Evolutionary conservation across 2,329 filamentous ascomycete genomes (phyloP).

Genomic region (Epichloe gansuensis): DNA sequence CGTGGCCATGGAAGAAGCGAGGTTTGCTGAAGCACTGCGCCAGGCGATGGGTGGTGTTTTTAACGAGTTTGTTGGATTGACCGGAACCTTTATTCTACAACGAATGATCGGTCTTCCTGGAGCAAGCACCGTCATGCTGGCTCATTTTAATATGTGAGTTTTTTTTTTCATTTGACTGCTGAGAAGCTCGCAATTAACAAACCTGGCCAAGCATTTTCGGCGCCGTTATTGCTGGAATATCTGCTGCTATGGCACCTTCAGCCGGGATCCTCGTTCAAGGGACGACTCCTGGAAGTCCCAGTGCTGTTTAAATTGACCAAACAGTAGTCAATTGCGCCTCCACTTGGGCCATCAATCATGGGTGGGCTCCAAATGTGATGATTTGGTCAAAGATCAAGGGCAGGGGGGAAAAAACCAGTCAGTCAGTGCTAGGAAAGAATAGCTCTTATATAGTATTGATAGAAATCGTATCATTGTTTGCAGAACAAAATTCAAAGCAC

Average conservation of each 20-base stretch:
- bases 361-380: too few species aligned
- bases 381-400: not conserved
- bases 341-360: not conserved
- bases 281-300: not conserved
- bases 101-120: not conserved
- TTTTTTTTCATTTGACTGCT: not conserved
- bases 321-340: not conserved
- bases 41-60: too few species aligned
- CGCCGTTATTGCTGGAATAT: conserved; percentile 9
- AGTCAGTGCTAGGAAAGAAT: not conserved
- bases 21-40: not conserved
- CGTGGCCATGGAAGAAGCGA: not conserved
- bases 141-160: conserved; percentile 15
- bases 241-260: conserved; percentile 8
- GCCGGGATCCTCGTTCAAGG: not conserved
- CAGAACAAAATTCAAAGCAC: not conserved
- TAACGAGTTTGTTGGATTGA: not conserved
- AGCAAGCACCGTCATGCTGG: conserved; percentile 7
- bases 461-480: not conserved
- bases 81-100: not conserved
- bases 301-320: not conserved
- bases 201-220: conserved; percentile 10
- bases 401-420: not conserved
- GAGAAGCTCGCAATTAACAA: conserved; percentile 5
- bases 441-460: not conserved